Evolutionary conservation across 73 alveolate species (phyloP), one percentile per base, ranked within the genome.

Genomic region (Durusdinium trenchii): DNA sequence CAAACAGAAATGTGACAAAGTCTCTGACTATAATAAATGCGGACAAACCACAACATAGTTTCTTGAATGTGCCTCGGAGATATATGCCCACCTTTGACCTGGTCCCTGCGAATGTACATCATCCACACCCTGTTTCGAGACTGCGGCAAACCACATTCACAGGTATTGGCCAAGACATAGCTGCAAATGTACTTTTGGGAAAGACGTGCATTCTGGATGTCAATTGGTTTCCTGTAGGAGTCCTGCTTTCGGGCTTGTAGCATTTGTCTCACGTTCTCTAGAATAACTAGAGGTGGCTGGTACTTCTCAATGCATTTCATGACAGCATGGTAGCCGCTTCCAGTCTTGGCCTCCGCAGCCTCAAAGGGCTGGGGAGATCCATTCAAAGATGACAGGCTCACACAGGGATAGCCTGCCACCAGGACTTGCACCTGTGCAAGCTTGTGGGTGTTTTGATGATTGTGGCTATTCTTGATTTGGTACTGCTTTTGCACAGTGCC

Each of bases 401-500:
- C 84, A 28, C 84, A 73, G 7, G 84, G 84, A 28, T 73, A 73
- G 84, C 84, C 84, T 12, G 84, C 84, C 52, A 73, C 84, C 28
- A 36, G 36, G 4, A 73, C 51, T 7, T 73, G 52, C 84, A 73
- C 84, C 84, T 73, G 84, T 3, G 6, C 26, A 6, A 38, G 84
- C 45, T 64, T 9, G 79, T n/a, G n/a, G n/a, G n/a, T n/a, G n/a
- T n/a, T n/a, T n/a, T n/a, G n/a, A n/a, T n/a, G n/a, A n/a, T n/a
- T n/a, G n/a, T n/a, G n/a, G n/a, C n/a, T n/a, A n/a, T n/a, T n/a
- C n/a, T n/a, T n/a, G n/a, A n/a, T n/a, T n/a, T n/a, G n/a, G n/a
- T n/a, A n/a, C n/a, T n/a, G n/a, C n/a, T n/a, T n/a, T n/a, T n/a
- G n/a, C n/a, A n/a, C n/a, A n/a, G n/a, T n/a, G n/a, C n/a, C n/a